Evolutionary conservation across 2,329 filamentous ascomycete species (phyloP), one percentile per base, ranked within the genome.

Genomic region (Apiospora pterosperma): DNA sequence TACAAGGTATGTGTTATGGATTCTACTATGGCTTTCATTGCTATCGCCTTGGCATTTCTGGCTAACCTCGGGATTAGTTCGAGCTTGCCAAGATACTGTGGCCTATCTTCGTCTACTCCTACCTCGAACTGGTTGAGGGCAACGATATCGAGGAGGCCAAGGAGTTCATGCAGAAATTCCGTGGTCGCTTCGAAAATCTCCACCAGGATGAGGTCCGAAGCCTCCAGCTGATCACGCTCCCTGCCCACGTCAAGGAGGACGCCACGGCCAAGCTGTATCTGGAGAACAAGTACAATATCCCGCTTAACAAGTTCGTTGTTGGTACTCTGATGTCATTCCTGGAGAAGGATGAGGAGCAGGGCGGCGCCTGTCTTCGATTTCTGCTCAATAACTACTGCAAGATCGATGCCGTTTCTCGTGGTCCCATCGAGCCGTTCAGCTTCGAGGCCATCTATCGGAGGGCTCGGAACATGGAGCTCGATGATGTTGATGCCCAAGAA

Each of bases 61-160:
- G 10, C 65, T 14, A 55, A 55, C 19, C 19, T 4, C 28, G 31
- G 25, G 28, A n/a, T 19, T 67, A 94, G 88, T 93, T 95, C 55
- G 96, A 99, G 79, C 83, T 99, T 3, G 86, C 88, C 65, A 93
- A 96, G 69, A 82, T 98, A 4, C 80, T 97, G 19, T 99, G 96
- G 93, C 96, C 96, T 0, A 81, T 96, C 0, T 98, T 97, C 73
- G 92, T 98, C 61, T 97, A 99, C 77, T 96, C 92, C 0, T 97
- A 92, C 74, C 82, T 99, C 31, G 89, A 92, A 64, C 85, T 98
- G 63, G 85, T 96, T 34, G 83, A 83, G 38, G 87, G 92, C 66
- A 88, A 88, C 68, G 93, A 91, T 70, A 80, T 86, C 1, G 86
- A 87, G 42, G 92, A 97, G 65, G 88, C 90, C 16, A 89, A 91